These are phyloP conservation scores for Coelastrella sp. DNA, from an alignment of 139 green algal genomes.

Conservation along the genomic window DNA sequence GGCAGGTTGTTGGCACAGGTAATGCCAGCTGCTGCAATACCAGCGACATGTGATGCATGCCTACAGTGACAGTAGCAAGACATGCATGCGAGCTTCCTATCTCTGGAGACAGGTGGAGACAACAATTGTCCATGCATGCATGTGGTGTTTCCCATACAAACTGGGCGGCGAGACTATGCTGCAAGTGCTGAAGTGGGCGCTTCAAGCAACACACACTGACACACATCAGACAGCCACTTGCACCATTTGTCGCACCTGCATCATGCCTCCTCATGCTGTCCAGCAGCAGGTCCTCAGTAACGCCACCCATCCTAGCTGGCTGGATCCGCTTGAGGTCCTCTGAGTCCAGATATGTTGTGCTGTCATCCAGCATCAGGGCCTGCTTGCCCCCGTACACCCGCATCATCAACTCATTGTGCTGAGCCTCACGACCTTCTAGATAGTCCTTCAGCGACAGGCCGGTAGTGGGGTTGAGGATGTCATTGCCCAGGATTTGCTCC, in stretches of 20 bases:
- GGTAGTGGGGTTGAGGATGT: conserved; percentile 71
- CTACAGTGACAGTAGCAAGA: no score
- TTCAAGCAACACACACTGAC: no score
- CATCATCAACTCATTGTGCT: conserved; percentile 61
- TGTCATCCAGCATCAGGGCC: background rate
- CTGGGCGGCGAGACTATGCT: no score
- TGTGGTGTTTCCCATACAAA: no score
- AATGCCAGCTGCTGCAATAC: background rate
- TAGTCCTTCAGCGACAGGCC: conserved; percentile 61
- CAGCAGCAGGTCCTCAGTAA: conserved; percentile 42
- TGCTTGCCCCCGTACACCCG: background rate
- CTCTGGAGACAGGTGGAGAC: no score
- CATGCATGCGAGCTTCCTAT: no score
- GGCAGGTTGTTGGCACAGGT: no score
- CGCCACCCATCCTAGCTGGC: conserved; percentile 17
- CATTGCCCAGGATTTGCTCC: conserved; percentile 63
- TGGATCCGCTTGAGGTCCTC: conserved; percentile 39
- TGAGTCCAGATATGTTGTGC: conserved; percentile 38
- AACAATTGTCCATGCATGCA: no score
- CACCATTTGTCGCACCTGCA: background rate
- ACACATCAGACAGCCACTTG: background rate
- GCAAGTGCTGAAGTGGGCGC: no score
- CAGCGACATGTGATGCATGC: background rate
- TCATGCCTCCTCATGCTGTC: conserved; percentile 20
- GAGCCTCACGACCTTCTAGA: conserved; percentile 62